Percentiles rank a stretch among this genome's conserved stretches.
Conservation (phyloP, 2,329 filamentous ascomycete genomes). For the Pseudofabraea citricarpa region DNA sequence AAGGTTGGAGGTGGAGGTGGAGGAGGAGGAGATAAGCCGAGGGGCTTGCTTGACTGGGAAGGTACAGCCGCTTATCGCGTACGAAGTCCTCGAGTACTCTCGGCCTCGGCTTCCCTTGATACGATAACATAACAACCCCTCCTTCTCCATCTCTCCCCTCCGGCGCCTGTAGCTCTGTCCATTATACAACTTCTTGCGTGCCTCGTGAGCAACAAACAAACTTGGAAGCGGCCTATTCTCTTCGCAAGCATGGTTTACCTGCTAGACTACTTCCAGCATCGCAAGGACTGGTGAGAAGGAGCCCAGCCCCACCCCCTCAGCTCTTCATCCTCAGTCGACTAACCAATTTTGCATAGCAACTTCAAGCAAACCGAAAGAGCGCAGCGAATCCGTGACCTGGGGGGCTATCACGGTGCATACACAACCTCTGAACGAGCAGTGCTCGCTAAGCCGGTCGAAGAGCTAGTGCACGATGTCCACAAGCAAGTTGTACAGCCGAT, state of each 20-base stretch:
- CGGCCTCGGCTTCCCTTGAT: too few species aligned
- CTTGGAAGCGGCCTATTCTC: too few species aligned
- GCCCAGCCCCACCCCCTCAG: neutral
- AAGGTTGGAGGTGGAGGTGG: too few species aligned
- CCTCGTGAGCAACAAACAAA: too few species aligned
- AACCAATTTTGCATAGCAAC: slow-evolving; percentile 47
- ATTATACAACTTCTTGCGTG: too few species aligned
- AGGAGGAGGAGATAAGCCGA: too few species aligned
- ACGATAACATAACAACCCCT: too few species aligned
- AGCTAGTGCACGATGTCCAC: slow-evolving; percentile 75
- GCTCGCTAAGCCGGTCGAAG: slow-evolving; percentile 68
- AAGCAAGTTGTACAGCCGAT: slow-evolving; percentile 59
- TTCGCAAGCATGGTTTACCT: slow-evolving; percentile 24
- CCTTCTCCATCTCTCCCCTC: too few species aligned
- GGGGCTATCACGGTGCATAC: slow-evolving; percentile 61
- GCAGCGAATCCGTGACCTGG: slow-evolving; percentile 62
- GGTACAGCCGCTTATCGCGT: slow-evolving; percentile 19
- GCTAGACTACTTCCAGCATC: slow-evolving; percentile 28
- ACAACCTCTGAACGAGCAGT: slow-evolving; percentile 60
- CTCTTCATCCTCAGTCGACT: slow-evolving; percentile 1
- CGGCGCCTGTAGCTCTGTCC: too few species aligned
- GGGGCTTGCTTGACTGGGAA: slow-evolving; percentile 9
- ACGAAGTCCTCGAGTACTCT: too few species aligned
- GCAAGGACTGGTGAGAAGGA: slow-evolving; percentile 24
- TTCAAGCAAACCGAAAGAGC: slow-evolving; percentile 75